Conservation (phyloP, 495 filamentous ascomycete genomes). For the Sphaerosporella brunnea region DNA sequence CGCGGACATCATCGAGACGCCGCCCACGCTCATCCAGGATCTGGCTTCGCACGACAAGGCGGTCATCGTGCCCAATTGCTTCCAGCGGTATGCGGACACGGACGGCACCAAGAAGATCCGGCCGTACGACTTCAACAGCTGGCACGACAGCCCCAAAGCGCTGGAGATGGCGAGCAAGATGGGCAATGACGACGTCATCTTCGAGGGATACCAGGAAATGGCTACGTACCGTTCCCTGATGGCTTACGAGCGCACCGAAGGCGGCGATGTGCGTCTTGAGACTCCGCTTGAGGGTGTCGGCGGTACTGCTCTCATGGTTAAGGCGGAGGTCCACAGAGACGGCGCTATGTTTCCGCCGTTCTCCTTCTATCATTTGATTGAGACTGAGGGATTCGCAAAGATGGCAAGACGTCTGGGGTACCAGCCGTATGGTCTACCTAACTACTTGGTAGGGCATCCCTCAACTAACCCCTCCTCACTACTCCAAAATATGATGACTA, state of each 20-base stretch:
- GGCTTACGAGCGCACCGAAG: constrained; percentile 47
- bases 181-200: constrained; percentile 74
- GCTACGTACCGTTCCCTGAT: constrained; percentile 80
- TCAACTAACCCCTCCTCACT: too few species aligned
- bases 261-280: constrained; percentile 40
- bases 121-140: constrained; percentile 93
- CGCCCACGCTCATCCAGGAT: constrained; percentile 73
- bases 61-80: constrained; percentile 88
- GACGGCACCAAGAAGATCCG: constrained; percentile 47
- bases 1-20: constrained; percentile 79
- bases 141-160: constrained; percentile 71
- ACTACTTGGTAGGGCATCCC: constrained; percentile 98
- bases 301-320: constrained; percentile 82
- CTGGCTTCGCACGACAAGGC: constrained; percentile 71
- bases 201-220: constrained; percentile 86
- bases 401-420: constrained; percentile 85
- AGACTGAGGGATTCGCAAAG: constrained; percentile 95
- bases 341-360: constrained; percentile 98
- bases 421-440: constrained; percentile 66
- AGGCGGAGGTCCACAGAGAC: constrained; percentile 92
- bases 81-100: constrained; percentile 73
- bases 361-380: constrained; percentile 87
- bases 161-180: constrained; percentile 56
- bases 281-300: constrained; percentile 80
- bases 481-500: not conserved